Conservation (phyloP, 108 stramenopile species). For the Asterionellopsis glacialis region DNA sequence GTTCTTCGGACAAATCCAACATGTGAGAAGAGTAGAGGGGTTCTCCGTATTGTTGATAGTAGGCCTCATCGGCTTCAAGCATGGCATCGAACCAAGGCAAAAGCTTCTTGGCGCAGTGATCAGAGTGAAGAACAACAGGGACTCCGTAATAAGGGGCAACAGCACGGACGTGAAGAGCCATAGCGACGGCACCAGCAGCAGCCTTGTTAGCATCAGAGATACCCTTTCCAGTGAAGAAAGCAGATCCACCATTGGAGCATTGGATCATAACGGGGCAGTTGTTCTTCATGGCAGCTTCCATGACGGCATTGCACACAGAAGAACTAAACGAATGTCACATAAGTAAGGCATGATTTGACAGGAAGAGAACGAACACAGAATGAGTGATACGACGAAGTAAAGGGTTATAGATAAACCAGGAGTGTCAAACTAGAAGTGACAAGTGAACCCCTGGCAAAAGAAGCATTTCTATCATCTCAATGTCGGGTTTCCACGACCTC, state of each 20-base stretch:
- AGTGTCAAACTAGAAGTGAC: too few relatives aligned
- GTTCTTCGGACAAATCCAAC: constrained; percentile 96
- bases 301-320: constrained; percentile 82
- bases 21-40: constrained; percentile 96
- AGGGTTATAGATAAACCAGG: too few relatives aligned
- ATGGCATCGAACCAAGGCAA: constrained; percentile 97
- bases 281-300: constrained; percentile 87
- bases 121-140: constrained; percentile 93
- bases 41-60: constrained; percentile 78
- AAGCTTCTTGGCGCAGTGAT: constrained; percentile 94
- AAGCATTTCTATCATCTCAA: too few relatives aligned
- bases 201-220: constrained; percentile 80
- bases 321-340: constrained; percentile 52
- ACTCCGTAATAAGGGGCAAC: constrained; percentile 93
- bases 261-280: constrained; percentile 93
- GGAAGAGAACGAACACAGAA: too few relatives aligned
- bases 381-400: too few relatives aligned
- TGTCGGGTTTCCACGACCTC: too few relatives aligned
- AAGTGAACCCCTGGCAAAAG: too few relatives aligned
- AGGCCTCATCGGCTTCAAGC: constrained; percentile 83
- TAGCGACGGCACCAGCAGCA: constrained; percentile 84
- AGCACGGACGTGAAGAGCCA: constrained; percentile 92
- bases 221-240: constrained; percentile 88
- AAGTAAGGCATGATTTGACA: too few relatives aligned
- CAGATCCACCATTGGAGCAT: constrained; percentile 86